Evolutionary conservation across 1,284 basidiomycete genomes (phyloP).

Genomic region (Thecaphora frezii): DNA sequence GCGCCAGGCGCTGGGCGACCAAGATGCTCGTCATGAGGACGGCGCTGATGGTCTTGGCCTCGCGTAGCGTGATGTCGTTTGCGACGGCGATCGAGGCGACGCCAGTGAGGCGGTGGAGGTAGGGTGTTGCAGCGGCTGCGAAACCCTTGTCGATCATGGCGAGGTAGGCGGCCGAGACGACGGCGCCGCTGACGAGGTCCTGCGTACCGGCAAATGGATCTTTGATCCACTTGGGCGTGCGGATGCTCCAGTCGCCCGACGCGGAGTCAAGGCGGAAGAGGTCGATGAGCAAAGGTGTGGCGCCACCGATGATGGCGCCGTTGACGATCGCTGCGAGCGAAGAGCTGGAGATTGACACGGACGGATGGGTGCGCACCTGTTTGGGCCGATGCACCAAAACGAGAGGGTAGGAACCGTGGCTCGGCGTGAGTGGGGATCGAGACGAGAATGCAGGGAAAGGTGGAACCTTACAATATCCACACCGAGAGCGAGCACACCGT

Average conservation of each 20-base stretch:
- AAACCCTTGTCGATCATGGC: slow-evolving; percentile 6
- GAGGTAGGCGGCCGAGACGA: slow-evolving; percentile 18
- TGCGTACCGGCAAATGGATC: slow-evolving; percentile 23
- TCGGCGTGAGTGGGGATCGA: neutral
- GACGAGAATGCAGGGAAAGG: neutral
- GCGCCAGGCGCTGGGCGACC: neutral
- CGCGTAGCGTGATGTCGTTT: slow-evolving; percentile 4
- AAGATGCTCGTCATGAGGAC: neutral
- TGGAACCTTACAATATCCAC: slow-evolving; percentile 21
- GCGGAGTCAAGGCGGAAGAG: slow-evolving; percentile 40
- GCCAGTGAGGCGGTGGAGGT: neutral
- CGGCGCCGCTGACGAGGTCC: slow-evolving; percentile 28
- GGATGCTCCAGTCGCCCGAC: slow-evolving; percentile 32
- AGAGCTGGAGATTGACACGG: slow-evolving; percentile 22
- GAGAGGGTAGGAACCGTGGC: neutral
- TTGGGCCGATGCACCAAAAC: neutral
- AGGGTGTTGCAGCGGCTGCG: neutral
- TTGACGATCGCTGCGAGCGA: slow-evolving; percentile 37
- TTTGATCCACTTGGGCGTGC: slow-evolving; percentile 35
- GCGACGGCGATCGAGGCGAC: neutral
- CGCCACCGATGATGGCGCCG: slow-evolving; percentile 40
- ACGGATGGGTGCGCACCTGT: slow-evolving; percentile 25
- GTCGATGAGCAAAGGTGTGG: slow-evolving; percentile 40
- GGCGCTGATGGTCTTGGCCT: slow-evolving; percentile 10
- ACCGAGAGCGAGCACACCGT: slow-evolving; percentile 43